phyloP scores from a whole-genome alignment of 495 filamentous ascomycete species.

The Penicillium bialowiezense region DNA sequence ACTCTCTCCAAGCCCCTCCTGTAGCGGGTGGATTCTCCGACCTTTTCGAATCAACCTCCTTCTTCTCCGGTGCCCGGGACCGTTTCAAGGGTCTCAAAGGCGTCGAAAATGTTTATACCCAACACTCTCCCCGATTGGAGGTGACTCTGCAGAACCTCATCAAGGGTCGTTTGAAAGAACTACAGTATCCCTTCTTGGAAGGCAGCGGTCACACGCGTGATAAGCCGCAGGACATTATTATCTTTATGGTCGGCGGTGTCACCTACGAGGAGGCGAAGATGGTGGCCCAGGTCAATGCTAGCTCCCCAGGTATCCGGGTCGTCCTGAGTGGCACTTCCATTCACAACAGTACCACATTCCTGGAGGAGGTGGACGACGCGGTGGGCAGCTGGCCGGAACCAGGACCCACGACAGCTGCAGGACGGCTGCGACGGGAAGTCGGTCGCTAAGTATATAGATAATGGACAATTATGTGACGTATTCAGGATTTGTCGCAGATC shows the following conservation, averaged over 20 bases:
- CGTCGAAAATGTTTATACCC: conserved; percentile 97
- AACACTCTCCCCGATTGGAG: conserved; percentile 88
- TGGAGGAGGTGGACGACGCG: conserved; percentile 82
- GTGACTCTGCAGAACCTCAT: conserved; percentile 86
- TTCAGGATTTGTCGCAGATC: too few relatives aligned
- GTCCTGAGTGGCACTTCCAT: conserved; percentile 83
- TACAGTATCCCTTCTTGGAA: conserved; percentile 89
- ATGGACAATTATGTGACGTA: background rate
- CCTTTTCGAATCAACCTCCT: conserved; percentile 85
- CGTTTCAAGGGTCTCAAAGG: conserved; percentile 94
- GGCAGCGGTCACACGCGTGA: conserved; percentile 79
- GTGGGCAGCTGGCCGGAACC: conserved; percentile 78
- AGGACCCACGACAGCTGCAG: conserved; percentile 64
- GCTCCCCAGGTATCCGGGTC: conserved; percentile 80
- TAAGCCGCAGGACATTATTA: conserved; percentile 93
- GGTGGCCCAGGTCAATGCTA: conserved; percentile 88
- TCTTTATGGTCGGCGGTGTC: conserved; percentile 89
- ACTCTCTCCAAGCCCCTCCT: conserved; percentile 72
- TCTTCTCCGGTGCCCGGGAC: conserved; percentile 85
- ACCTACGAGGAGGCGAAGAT: conserved; percentile 97
- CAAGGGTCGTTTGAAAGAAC: conserved; percentile 79
- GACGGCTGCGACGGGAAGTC: conserved; percentile 65
- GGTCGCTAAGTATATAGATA: conserved; percentile 30
- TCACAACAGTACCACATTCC: conserved; percentile 80
- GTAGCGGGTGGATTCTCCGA: conserved; percentile 76